These are phyloP conservation scores for Paraurostyla sp. DNA, from an alignment of 73 alveolate genomes.

Conservation along the genomic window DNA sequence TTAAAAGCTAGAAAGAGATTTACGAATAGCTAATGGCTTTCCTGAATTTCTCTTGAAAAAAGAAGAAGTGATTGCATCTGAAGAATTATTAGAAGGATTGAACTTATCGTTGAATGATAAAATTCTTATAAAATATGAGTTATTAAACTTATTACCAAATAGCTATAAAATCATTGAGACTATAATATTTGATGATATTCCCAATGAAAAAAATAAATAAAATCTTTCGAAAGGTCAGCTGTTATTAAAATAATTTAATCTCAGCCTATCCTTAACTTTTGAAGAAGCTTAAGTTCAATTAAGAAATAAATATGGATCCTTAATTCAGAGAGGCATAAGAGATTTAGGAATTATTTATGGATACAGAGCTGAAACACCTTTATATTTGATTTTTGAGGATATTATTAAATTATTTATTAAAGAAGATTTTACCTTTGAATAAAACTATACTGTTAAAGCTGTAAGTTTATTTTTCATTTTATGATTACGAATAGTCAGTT, in stretches of 20 bases:
- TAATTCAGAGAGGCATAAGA: too few species aligned
- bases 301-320: background rate
- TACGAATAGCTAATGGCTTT: conserved; percentile 51
- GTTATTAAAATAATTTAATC: background rate
- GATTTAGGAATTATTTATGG: background rate
- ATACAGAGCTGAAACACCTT: conserved; percentile 1
- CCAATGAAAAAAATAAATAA: background rate
- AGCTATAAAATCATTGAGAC: background rate
- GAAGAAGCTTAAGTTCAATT: background rate
- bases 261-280: background rate
- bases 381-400: background rate
- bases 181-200: conserved; percentile 34
- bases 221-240: conserved; percentile 37
- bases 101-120: conserved; percentile 2
- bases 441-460: conserved; percentile 43
- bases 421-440: conserved; percentile 22
- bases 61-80: conserved; percentile 38
- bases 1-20: conserved; percentile 27
- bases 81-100: conserved; percentile 21
- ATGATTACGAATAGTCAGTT: conserved; percentile 14
- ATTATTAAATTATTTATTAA: background rate
- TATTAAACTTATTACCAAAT: conserved; percentile 11
- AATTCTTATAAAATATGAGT: conserved; percentile 35
- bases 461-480: background rate
- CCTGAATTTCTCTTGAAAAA: conserved; percentile 3